Conservation (phyloP, 2,329 filamentous ascomycete genomes). For the Esteya vermicola region DNA sequence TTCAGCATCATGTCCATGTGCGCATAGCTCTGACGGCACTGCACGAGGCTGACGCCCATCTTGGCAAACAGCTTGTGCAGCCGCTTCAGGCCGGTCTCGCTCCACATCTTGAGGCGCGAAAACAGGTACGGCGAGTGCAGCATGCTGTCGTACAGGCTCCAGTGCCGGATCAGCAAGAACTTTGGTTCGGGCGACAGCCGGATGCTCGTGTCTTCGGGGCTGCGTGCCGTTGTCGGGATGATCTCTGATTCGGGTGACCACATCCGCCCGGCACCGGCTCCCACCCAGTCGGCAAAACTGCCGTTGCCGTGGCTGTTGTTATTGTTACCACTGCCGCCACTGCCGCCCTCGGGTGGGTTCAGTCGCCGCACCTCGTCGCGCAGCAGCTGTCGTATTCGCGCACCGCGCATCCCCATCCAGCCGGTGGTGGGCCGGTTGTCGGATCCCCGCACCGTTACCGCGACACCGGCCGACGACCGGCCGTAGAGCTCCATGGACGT, state of each 20-base stretch:
- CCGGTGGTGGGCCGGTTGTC: slow-evolving; percentile 47
- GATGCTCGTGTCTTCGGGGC: slow-evolving; percentile 83
- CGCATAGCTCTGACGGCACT: slow-evolving; percentile 90
- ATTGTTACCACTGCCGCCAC: slow-evolving; percentile 20
- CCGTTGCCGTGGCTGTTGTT: not conserved
- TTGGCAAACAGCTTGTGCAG: slow-evolving; percentile 91
- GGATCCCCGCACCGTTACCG: slow-evolving; percentile 40
- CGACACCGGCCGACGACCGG: slow-evolving; percentile 66
- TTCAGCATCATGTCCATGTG: slow-evolving; percentile 99
- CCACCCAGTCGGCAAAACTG: slow-evolving; percentile 27
- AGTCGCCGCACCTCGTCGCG: slow-evolving; percentile 88
- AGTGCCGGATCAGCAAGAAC: slow-evolving; percentile 85
- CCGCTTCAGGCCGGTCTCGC: slow-evolving; percentile 72
- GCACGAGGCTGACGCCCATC: slow-evolving; percentile 88
- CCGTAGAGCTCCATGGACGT: slow-evolving; percentile 90
- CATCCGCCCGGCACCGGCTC: slow-evolving; percentile 26
- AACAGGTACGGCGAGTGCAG: slow-evolving; percentile 92
- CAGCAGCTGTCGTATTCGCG: slow-evolving; percentile 70
- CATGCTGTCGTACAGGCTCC: slow-evolving; percentile 98
- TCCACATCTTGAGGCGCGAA: slow-evolving; percentile 87
- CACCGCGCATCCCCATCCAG: slow-evolving; percentile 71
- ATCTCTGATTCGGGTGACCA: slow-evolving; percentile 58
- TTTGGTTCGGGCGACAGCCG: slow-evolving; percentile 85
- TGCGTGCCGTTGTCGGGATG: slow-evolving; percentile 77
- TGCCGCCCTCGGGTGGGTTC: slow-evolving; percentile 57